Percentiles rank a stretch among this genome's conserved stretches.
Conservation (phyloP, 768 basidiomycete genomes). For the Phlebiopsis flavidoalba region DNA sequence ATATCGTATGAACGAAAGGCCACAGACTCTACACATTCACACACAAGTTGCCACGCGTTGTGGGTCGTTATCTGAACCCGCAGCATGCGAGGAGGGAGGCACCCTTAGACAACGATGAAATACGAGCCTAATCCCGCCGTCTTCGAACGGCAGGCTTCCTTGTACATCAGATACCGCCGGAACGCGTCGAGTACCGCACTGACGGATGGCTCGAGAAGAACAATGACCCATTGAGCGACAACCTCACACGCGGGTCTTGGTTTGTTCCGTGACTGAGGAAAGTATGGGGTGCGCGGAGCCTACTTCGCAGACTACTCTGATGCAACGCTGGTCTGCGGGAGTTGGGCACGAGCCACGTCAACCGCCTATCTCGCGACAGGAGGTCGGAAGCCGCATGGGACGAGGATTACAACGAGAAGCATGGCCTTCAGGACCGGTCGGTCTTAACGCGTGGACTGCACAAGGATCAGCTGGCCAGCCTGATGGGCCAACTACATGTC, state of each 20-base stretch:
- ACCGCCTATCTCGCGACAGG: slow-evolving; percentile 36
- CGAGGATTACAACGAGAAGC: no score
- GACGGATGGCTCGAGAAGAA: slow-evolving; percentile 99
- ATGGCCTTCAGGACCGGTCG: slow-evolving; percentile 96
- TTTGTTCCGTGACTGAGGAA: slow-evolving; percentile 76
- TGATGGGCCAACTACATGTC: slow-evolving; percentile 89
- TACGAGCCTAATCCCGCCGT: slow-evolving; percentile 80
- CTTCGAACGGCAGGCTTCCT: slow-evolving; percentile 96
- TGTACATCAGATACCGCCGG: slow-evolving; percentile 87
- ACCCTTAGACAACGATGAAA: slow-evolving; percentile 77
- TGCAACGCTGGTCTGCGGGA: slow-evolving; percentile 22
- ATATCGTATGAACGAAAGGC: slow-evolving; percentile 99
- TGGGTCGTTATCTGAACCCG: slow-evolving; percentile 58
- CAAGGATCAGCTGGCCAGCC: slow-evolving; percentile 87
- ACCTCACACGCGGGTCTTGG: slow-evolving; percentile 85
- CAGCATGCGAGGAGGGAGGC: slow-evolving; percentile 41
- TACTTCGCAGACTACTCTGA: slow-evolving; percentile 85
- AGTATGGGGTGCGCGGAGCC: slow-evolving; percentile 70
- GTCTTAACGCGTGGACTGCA: slow-evolving; percentile 92
- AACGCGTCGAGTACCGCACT: slow-evolving; percentile 92
- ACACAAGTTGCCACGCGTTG: slow-evolving; percentile 77
- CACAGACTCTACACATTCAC: slow-evolving; percentile 91
- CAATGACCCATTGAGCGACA: slow-evolving; percentile 97
- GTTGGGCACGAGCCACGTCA: slow-evolving; percentile 30
- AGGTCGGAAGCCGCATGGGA: slow-evolving; percentile 63